Percentiles rank a stretch among this genome's conserved stretches.
Evolutionary conservation across 345 rosid genomes (phyloP).

Genomic region (Eutrema yunnanense): DNA sequence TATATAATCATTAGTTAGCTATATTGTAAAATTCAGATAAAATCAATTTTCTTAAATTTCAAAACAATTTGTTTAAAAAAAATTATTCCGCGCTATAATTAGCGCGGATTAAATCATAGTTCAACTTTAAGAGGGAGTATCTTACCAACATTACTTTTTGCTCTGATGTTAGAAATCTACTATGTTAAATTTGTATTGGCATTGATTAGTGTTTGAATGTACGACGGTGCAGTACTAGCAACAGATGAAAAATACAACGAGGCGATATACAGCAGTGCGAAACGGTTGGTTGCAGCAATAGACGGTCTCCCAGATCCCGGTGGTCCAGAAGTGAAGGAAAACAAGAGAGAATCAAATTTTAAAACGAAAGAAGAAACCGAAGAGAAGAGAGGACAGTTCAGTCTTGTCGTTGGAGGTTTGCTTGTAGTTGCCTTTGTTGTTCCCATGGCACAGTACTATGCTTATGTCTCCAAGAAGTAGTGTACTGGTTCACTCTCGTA

Average conservation of each 20-base stretch:
- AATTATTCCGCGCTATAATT: too few relatives aligned
- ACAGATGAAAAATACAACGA: conserved; percentile 96
- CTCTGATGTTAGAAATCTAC: not conserved
- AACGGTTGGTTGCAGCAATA: conserved; percentile 81
- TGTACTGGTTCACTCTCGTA: not conserved
- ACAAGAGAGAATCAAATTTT: conserved; percentile 85
- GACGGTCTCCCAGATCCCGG: conserved; percentile 96
- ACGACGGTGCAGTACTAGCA: conserved; percentile 66
- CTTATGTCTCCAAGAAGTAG: conserved; percentile 83
- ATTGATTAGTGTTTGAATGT: conserved; percentile 1
- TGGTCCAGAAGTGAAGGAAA: conserved; percentile 65
- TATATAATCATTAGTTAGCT: too few relatives aligned
- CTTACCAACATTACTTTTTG: not conserved
- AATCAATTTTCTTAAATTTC: too few relatives aligned
- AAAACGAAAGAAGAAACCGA: conserved; percentile 87
- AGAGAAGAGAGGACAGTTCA: conserved; percentile 94
- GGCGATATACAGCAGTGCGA: conserved; percentile 77
- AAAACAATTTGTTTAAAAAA: too few relatives aligned
- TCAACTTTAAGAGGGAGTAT: too few relatives aligned
- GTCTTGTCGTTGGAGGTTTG: conserved; percentile 88
- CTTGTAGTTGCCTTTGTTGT: conserved; percentile 90
- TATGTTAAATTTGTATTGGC: not conserved
- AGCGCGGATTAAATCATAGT: too few relatives aligned
- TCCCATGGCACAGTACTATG: conserved; percentile 97
- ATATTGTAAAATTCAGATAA: too few relatives aligned